Conservation (phyloP, 257 asterid genomes). For the Plantago elongata region DNA sequence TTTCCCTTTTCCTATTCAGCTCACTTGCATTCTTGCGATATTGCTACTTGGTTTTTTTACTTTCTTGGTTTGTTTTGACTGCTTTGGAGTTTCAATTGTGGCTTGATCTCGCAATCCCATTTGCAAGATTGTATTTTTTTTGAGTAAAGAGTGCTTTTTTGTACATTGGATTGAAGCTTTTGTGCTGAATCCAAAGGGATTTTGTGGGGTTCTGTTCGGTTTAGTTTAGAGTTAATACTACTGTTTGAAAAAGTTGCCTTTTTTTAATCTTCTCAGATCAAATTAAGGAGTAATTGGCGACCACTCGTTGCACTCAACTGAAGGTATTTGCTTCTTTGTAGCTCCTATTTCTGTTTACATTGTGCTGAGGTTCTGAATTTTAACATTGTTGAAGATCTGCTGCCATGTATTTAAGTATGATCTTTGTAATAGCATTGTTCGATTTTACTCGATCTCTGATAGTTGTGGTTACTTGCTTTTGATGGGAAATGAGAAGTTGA, state of each 20-base stretch:
- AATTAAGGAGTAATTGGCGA: slow-evolving; percentile 20
- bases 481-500: slow-evolving; percentile 6
- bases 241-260: slow-evolving; percentile 23
- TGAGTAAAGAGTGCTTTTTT: slow-evolving; percentile 10
- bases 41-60: slow-evolving; percentile 24
- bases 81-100: slow-evolving; percentile 15
- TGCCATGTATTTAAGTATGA: slow-evolving; percentile 1
- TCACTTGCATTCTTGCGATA: slow-evolving; percentile 19
- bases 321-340: slow-evolving; percentile 30
- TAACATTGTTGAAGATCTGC: slow-evolving; percentile 43
- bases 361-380: slow-evolving; percentile 14
- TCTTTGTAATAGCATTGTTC: not conserved
- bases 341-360: slow-evolving; percentile 8
- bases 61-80: not conserved
- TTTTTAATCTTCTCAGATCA: slow-evolving; percentile 19
- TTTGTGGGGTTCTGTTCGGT: slow-evolving; percentile 30
- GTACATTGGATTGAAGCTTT: slow-evolving; percentile 17
- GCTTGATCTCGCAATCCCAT: slow-evolving; percentile 15
- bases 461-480: slow-evolving; percentile 15
- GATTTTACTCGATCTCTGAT: slow-evolving; percentile 1
- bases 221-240: slow-evolving; percentile 15
- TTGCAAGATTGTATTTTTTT: slow-evolving; percentile 31
- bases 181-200: slow-evolving; percentile 22
- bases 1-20: slow-evolving; percentile 10
- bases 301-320: slow-evolving; percentile 13